Conservation (phyloP, 1,284 basidiomycete genomes). For the Leccinum fuscescens region DNA sequence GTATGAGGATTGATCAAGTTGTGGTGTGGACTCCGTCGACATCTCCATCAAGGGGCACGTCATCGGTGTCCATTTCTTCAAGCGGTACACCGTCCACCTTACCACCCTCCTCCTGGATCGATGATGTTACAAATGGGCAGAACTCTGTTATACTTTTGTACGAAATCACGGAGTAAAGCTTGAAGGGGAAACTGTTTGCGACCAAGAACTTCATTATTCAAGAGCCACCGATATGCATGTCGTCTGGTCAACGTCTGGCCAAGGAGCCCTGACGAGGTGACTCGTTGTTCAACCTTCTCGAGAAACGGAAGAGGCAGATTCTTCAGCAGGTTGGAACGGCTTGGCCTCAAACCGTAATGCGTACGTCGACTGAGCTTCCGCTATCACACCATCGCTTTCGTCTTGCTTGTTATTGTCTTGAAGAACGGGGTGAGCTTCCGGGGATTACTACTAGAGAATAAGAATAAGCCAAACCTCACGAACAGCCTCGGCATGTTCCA, state of each 20-base stretch:
- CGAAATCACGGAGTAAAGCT: not conserved
- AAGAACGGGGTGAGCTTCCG: constrained; percentile 10
- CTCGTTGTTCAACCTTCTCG: constrained; percentile 23
- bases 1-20: no score
- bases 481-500: constrained; percentile 93
- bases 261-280: no score
- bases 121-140: not conserved
- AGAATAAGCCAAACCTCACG: constrained; percentile 59
- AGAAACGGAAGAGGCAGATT: constrained; percentile 30
- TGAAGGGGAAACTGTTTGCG: not conserved
- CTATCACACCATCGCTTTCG: constrained; percentile 31
- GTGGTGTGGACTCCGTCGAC: no score
- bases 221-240: constrained; percentile 3
- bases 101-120: not conserved
- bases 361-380: constrained; percentile 35
- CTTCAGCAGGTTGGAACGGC: constrained; percentile 69
- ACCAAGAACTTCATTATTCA: constrained; percentile 9
- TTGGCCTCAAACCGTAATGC: constrained; percentile 75
- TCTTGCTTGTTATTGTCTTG: constrained; percentile 70
- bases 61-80: no score
- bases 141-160: constrained; percentile 2
- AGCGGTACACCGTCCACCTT: no score
- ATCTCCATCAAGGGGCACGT: no score
- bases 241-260: constrained; percentile 1
- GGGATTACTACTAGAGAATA: not conserved